These are phyloP conservation scores for Strigomonas culicis DNA, from an alignment of 208 protist genomes.

Conservation along the genomic window DNA sequence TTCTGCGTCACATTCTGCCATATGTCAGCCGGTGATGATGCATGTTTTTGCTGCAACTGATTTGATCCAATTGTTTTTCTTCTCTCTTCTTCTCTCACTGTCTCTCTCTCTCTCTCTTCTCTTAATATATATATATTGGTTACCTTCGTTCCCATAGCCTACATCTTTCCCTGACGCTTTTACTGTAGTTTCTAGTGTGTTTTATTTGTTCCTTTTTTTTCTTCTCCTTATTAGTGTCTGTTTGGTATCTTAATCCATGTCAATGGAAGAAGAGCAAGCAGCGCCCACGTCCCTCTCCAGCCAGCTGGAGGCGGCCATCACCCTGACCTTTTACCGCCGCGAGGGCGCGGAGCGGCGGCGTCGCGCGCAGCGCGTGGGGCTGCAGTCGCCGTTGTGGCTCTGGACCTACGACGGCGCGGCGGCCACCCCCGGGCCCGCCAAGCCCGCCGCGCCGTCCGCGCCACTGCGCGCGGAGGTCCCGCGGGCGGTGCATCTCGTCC, in stretches of 20 bases:
- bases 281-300: slow-evolving; percentile 16
- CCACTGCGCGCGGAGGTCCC: slow-evolving; percentile 26
- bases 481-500: slow-evolving; percentile 46
- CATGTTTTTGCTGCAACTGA: too few relatives aligned
- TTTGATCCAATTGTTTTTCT: too few relatives aligned
- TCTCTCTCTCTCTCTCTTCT: too few relatives aligned
- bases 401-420: slow-evolving; percentile 60
- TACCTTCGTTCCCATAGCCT: neutral
- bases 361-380: slow-evolving; percentile 37
- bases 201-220: slow-evolving; percentile 5
- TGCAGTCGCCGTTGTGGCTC: slow-evolving; percentile 79
- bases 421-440: too few relatives aligned
- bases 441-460: too few relatives aligned
- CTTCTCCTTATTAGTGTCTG: slow-evolving; percentile 6
- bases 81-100: slow-evolving; percentile 4
- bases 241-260: neutral
- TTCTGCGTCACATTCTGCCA: too few relatives aligned
- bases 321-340: slow-evolving; percentile 54
- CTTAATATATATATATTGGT: too few relatives aligned
- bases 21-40: too few relatives aligned
- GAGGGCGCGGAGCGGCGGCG: slow-evolving; percentile 19
- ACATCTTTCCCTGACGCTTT: neutral
- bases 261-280: neutral
- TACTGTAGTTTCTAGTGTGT: neutral
- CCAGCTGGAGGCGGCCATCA: slow-evolving; percentile 61